phyloP scores from a whole-genome alignment of 2,329 filamentous ascomycete genomes.

The Macrophomina phaseolina region DNA sequence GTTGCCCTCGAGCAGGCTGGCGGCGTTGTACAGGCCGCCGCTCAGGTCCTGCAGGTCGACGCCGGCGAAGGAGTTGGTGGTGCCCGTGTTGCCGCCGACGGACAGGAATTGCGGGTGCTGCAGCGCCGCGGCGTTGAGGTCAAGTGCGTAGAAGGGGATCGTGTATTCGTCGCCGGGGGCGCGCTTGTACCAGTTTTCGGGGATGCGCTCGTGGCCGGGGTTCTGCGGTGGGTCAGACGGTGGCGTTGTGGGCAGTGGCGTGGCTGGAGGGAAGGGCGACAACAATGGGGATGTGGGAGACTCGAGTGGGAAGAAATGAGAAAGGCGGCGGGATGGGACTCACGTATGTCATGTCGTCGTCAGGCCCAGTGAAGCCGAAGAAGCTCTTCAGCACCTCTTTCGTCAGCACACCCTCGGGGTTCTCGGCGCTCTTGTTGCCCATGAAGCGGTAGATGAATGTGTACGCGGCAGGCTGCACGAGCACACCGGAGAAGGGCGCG shows the following conservation, averaged over 20 bases:
- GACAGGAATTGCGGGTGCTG: slow-evolving; percentile 40
- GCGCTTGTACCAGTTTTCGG: slow-evolving; percentile 25
- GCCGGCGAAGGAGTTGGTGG: slow-evolving; percentile 41
- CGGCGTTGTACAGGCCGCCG: slow-evolving; percentile 50
- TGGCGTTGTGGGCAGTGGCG: too few species aligned
- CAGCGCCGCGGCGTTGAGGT: slow-evolving; percentile 26
- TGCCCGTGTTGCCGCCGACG: slow-evolving; percentile 46
- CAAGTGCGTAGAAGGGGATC: slow-evolving; percentile 2
- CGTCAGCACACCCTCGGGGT: slow-evolving; percentile 36
- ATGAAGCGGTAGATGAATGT: slow-evolving; percentile 40
- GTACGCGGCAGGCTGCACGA: slow-evolving; percentile 37
- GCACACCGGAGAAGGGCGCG: slow-evolving; percentile 9
- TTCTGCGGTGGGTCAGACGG: neutral
- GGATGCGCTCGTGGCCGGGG: slow-evolving; percentile 21
- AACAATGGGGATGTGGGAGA: neutral
- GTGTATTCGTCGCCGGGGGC: slow-evolving; percentile 4
- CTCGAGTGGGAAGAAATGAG: neutral
- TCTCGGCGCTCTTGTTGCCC: slow-evolving; percentile 38
- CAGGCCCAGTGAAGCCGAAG: slow-evolving; percentile 10
- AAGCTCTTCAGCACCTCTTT: slow-evolving; percentile 24
- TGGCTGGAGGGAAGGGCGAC: too few species aligned
- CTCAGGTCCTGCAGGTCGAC: slow-evolving; percentile 45
- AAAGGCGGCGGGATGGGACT: neutral
- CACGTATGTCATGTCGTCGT: slow-evolving; percentile 9
- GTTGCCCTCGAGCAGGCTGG: slow-evolving; percentile 53